Conservation (phyloP, 2,329 filamentous ascomycete genomes). For the Ophiostoma tasmaniense region DNA sequence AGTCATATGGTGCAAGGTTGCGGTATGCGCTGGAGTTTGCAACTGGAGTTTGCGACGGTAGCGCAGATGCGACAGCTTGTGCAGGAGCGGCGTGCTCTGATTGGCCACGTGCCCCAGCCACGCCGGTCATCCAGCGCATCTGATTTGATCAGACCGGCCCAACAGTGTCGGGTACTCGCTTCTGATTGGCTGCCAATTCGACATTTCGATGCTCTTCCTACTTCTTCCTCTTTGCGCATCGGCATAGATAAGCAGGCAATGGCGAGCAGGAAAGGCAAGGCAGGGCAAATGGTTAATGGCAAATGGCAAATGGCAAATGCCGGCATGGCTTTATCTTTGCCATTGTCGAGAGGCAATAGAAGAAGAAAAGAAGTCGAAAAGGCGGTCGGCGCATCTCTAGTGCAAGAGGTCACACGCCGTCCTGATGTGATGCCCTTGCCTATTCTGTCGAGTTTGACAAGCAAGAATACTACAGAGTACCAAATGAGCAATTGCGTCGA, state of each 20-base stretch:
- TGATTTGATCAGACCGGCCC: constrained; percentile 17
- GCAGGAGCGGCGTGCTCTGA: constrained; percentile 8
- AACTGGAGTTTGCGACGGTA: neutral
- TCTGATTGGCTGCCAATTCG: neutral
- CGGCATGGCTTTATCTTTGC: neutral
- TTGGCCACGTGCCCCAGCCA: constrained; percentile 12
- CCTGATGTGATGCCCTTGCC: neutral
- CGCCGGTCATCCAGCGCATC: constrained; percentile 15
- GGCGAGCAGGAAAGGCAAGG: neutral
- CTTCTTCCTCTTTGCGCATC: constrained; percentile 8
- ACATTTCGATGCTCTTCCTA: neutral
- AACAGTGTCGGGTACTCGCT: neutral
- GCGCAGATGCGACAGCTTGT: constrained; percentile 13
- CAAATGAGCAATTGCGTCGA: too few relatives aligned
- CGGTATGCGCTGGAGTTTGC: neutral
- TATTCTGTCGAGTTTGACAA: neutral
- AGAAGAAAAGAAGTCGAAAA: neutral
- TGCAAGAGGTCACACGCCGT: neutral
- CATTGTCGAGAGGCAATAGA: neutral
- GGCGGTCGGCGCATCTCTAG: neutral
- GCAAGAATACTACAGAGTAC: too few relatives aligned
- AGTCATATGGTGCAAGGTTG: neutral
- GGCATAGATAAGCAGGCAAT: neutral
- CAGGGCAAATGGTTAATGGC: neutral
- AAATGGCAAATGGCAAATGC: neutral